phyloP scores from a whole-genome alignment of 2,329 filamentous ascomycete genomes.

The Zymoseptoria passerinii region DNA sequence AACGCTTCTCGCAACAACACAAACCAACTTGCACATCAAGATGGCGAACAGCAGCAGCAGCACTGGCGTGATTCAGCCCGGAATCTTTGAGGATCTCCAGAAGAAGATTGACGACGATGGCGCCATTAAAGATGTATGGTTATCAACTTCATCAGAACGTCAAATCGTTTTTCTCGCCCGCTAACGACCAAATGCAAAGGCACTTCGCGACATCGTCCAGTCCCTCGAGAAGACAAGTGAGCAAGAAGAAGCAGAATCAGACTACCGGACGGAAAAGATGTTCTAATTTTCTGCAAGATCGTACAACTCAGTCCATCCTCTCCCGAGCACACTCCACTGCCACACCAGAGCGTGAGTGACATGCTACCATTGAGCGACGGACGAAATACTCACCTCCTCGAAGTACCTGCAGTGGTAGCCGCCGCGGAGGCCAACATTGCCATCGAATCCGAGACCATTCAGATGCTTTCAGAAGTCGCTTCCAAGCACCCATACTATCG shows the following conservation, averaged over 20 bases:
- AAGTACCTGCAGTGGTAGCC: constrained; percentile 61
- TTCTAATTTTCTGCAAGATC: constrained; percentile 40
- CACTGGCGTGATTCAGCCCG: constrained; percentile 32
- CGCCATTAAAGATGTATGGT: constrained; percentile 61
- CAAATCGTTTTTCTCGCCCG: not conserved
- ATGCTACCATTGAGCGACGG: not conserved
- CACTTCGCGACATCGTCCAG: constrained; percentile 72
- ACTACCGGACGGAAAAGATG: not conserved
- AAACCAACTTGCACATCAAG: not conserved
- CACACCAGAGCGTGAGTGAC: constrained; percentile 48
- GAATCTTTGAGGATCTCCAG: constrained; percentile 77
- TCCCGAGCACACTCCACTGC: constrained; percentile 86
- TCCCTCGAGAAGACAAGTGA: constrained; percentile 56
- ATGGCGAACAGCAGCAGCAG: constrained; percentile 12
- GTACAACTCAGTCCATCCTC: constrained; percentile 71
- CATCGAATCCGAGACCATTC: constrained; percentile 62
- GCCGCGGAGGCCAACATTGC: constrained; percentile 63
- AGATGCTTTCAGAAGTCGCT: constrained; percentile 61
- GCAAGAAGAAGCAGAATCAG: constrained; percentile 44
- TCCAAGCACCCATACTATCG: constrained; percentile 95
- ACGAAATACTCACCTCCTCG: constrained; percentile 5
- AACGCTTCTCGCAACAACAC: not conserved
- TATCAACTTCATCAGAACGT: not conserved
- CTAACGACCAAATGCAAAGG: constrained; percentile 33
- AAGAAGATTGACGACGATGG: constrained; percentile 82